These are phyloP conservation scores for Scheffersomyces segobiensis DNA, from an alignment of 1,139 yeast species.

Conservation along the genomic window DNA sequence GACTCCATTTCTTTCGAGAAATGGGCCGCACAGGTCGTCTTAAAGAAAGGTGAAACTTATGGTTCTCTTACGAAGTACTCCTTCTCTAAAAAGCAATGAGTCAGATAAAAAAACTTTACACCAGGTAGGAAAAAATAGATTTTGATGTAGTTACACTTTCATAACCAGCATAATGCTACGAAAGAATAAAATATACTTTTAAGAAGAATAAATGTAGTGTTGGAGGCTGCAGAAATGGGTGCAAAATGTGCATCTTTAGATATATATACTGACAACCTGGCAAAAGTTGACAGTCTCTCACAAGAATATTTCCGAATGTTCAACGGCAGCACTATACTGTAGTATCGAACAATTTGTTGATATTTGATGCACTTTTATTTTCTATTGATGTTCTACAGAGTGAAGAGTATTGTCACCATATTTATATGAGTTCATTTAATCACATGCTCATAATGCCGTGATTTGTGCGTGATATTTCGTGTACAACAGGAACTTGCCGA, in stretches of 20 bases:
- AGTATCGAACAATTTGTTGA: no score
- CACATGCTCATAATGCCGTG: neutral
- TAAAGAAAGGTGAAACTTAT: constrained; percentile 53
- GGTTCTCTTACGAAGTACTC: constrained; percentile 51
- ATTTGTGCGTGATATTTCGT: neutral
- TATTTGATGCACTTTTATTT: no score
- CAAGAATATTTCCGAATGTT: no score
- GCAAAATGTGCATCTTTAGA: neutral
- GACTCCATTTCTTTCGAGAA: constrained; percentile 52
- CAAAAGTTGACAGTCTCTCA: no score
- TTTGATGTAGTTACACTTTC: neutral
- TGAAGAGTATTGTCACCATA: no score
- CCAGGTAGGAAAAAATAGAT: neutral
- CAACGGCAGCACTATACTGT: no score
- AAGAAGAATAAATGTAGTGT: neutral
- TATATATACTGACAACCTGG: no score
- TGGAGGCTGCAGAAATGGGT: neutral
- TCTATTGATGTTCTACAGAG: no score
- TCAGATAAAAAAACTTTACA: neutral
- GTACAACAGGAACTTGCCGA: neutral
- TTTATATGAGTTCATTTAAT: no score
- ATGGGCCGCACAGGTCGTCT: constrained; percentile 54
- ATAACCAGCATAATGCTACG: neutral
- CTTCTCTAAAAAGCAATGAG: constrained; percentile 8
- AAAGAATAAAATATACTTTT: neutral